phyloP scores from a whole-genome alignment of 345 rosid genomes.

The Euphorbia lathyris region DNA sequence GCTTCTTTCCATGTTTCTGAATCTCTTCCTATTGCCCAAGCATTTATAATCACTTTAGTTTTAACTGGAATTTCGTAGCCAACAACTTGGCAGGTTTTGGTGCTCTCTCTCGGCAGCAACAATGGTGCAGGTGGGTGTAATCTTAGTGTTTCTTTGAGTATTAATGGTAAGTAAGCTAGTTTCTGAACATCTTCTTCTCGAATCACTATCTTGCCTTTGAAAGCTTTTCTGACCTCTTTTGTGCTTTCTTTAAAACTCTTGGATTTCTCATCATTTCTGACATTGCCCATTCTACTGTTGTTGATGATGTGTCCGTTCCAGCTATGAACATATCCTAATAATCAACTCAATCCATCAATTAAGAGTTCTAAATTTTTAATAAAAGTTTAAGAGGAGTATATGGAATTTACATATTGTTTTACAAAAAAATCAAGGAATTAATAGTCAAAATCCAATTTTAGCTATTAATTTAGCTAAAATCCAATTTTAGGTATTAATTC shows the following conservation, averaged over 20 bases:
- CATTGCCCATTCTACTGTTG: slow-evolving; percentile 19
- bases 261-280: slow-evolving; percentile 19
- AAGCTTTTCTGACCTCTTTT: slow-evolving; percentile 7
- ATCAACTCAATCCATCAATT: background rate
- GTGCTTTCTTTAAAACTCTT: slow-evolving; percentile 16
- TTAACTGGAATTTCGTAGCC: slow-evolving; percentile 12
- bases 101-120: slow-evolving; percentile 18
- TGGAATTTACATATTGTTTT: too few relatives aligned
- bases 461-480: too few relatives aligned
- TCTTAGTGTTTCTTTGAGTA: slow-evolving; percentile 22
- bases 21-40: slow-evolving; percentile 16
- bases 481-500: too few relatives aligned
- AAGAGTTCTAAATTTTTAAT: background rate
- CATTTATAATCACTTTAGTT: slow-evolving; percentile 15
- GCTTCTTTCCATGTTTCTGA: slow-evolving; percentile 4
- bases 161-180: slow-evolving; percentile 1
- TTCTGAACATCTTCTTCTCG: slow-evolving; percentile 15
- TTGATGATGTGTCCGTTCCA: slow-evolving; percentile 20
- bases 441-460: too few relatives aligned
- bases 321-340: slow-evolving; percentile 13
- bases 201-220: slow-evolving; percentile 14
- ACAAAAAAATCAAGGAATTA: too few relatives aligned
- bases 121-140: slow-evolving; percentile 20
- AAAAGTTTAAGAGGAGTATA: too few relatives aligned
- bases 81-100: slow-evolving; percentile 11